Evolutionary conservation across 257 asterid species (phyloP), one percentile per base, ranked within the genome.

Genomic region (Primulina tabacum): DNA sequence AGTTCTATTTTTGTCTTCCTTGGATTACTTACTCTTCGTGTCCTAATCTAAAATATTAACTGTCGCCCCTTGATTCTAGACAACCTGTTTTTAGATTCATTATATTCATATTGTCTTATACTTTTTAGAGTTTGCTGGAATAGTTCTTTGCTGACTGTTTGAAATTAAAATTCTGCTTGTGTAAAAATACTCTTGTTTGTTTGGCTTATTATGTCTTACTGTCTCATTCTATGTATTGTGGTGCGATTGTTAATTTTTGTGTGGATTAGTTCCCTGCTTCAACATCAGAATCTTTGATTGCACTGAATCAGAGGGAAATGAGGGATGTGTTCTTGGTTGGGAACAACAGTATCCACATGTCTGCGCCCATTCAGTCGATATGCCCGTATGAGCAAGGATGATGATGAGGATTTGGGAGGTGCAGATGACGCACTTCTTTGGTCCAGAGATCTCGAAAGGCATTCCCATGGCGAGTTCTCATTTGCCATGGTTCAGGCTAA

Each of bases 391-490:
- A 88, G 71, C 88, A 84, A 76, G 90, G 91, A 87, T 79, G 84
- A 83, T 59, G 82, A 78, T 24, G 87, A 73, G 65, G 68, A 69
- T 74, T 38, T 72, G 34, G 84, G 87, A 69, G 82, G 83, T 65
- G 83, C 83, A 14, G 87, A 87, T 57, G 96, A 91, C 30, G 78
- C 73, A 18, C 77, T 83, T 29, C 75, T 88, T 24, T 91, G 97
- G 97, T 85, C 80, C 64, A 81, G 81, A 77, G 97, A 87, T 82
- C 88, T 91, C n/a, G 95, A 84, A 77, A 89, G 85, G 79, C 92
- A 87, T 70, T 82, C 79, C 73, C 88, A 77, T 55, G 96, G 97
- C 0, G 92, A 91, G 71, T 85, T 86, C 67, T 91, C 97, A n/a
- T 80, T 80, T 63, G 90, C 95, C 2, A 77, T 84, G 9, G 96